Evolutionary conservation across 176 grass and related monocot genomes (phyloP), one percentile per base, ranked within the genome.

Genomic region (Triticum monococcum): DNA sequence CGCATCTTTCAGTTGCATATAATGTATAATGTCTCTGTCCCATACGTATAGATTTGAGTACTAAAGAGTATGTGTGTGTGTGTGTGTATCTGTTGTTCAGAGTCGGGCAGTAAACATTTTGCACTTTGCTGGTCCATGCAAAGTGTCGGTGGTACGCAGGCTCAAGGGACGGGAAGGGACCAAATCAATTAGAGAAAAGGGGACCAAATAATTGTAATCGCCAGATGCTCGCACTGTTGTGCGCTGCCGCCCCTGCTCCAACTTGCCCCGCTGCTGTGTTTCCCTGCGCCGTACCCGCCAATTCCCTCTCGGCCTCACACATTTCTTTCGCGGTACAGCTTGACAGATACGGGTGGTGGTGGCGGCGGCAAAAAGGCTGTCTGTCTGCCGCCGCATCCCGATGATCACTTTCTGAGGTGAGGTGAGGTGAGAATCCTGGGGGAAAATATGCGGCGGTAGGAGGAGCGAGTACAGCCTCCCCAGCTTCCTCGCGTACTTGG

Each of bases 41-140:
- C 8, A 80, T 43, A 12, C 61, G 61, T 71, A 75, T 80, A 87
- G 81, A 85, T n/a, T n/a, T n/a, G n/a, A n/a, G n/a, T 85, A 48
- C 40, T 77, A 52, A 1, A 41, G 45, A 43, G 18, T 26, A 1
- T 50, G 7, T 68, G 11, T 83, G 9, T 40, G 37, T 37, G 9
- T 40, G 38, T 41, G 3, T 40, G 68, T 43, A 0, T 45, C 32
- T 23, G 9, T 36, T 60, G 13, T 46, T 37, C 9, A 63, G 50
- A 36, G 72, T 25, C 25, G 7, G 9, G 24, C 45, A 22, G 54
- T 57, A 57, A 37, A 36, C 9, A 30, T n/a, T 14, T 13, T 2
- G 10, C 17, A 37, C n/a, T 26, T 79, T 64, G 10, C 37, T 63
- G 41, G 33, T 52, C 35, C 24, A 50, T 72, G 72, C 48, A 23